Conservation (phyloP, 1,284 basidiomycete species). For the Papiliotrema terrestris region DNA sequence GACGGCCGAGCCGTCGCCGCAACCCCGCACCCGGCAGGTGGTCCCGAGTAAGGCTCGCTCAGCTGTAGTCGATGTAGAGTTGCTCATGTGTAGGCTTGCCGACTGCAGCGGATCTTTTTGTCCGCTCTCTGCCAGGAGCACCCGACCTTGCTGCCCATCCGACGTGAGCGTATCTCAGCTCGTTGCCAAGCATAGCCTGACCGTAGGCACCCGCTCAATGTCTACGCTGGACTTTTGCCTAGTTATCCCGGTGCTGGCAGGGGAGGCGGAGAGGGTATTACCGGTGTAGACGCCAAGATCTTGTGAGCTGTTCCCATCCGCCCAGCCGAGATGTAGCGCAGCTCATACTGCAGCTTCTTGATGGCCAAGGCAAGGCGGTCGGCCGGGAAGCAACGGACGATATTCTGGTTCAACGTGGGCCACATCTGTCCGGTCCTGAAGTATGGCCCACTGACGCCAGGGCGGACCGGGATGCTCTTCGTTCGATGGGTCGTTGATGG, state of each 20-base stretch:
- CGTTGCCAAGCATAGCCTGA: constrained; percentile 4
- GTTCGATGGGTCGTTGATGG: constrained; percentile 98
- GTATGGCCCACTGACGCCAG: constrained; percentile 47
- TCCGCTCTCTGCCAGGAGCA: constrained; percentile 69
- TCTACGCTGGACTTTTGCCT: constrained; percentile 76
- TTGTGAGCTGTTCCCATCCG: constrained; percentile 34
- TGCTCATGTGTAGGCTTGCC: constrained; percentile 19
- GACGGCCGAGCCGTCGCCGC: not conserved
- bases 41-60: too few relatives aligned
- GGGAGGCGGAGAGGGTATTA: constrained; percentile 42
- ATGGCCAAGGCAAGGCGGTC: constrained; percentile 80
- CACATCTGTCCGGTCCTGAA: not conserved
- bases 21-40: not conserved
- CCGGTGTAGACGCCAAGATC: constrained; percentile 44
- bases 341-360: constrained; percentile 62
- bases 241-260: constrained; percentile 64
- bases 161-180: constrained; percentile 31
- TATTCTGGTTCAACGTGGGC: constrained; percentile 95
- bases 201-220: constrained; percentile 61
- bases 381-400: constrained; percentile 80
- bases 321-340: not conserved
- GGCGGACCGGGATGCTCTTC: constrained; percentile 95
- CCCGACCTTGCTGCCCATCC: constrained; percentile 54
- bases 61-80: too few relatives aligned
- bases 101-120: constrained; percentile 78